Evolutionary conservation across 176 grass and related monocot species (phyloP).

Genomic region (Guadua angustifolia): DNA sequence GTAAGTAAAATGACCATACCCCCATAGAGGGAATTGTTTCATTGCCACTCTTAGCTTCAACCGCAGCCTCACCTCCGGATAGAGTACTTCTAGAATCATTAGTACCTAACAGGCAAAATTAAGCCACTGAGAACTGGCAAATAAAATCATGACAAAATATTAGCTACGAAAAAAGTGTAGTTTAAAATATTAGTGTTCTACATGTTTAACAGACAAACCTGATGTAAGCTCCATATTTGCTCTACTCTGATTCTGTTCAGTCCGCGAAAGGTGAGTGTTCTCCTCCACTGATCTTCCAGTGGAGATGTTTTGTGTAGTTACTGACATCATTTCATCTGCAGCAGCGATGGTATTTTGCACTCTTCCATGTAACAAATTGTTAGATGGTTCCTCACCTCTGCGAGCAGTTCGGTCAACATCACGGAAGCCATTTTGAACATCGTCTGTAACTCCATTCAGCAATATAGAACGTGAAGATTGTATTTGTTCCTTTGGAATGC

Average conservation of each 20-base stretch:
- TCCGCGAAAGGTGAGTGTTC: conserved; percentile 25
- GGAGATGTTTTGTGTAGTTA: conserved; percentile 45
- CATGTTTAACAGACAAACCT: conserved; percentile 44
- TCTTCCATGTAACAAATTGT: conserved; percentile 7
- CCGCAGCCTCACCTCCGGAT: conserved; percentile 32
- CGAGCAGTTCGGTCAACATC: conserved; percentile 31
- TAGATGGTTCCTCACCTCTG: conserved; percentile 35
- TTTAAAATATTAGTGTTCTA: not conserved
- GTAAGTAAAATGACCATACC: conserved; percentile 40
- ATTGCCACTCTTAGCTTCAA: conserved; percentile 41
- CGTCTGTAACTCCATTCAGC: conserved; percentile 33
- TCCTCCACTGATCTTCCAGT: conserved; percentile 31
- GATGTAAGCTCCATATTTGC: conserved; percentile 49
- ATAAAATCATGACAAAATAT: conserved; percentile 19
- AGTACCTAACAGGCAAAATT: conserved; percentile 39
- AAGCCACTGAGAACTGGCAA: conserved; percentile 34
- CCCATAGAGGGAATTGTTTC: conserved; percentile 41
- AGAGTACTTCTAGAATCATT: conserved; percentile 35
- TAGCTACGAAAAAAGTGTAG: not conserved
- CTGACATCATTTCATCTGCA: conserved; percentile 48
- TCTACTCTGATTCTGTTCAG: conserved; percentile 47
- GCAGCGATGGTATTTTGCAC: conserved; percentile 24
- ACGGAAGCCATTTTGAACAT: conserved; percentile 45
- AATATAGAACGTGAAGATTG: conserved; percentile 21
- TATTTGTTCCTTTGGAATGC: conserved; percentile 34